Evolutionary conservation across 805 yeast species (phyloP), one percentile per base, ranked within the genome.

Genomic region (Yamadazyma philogaea): DNA sequence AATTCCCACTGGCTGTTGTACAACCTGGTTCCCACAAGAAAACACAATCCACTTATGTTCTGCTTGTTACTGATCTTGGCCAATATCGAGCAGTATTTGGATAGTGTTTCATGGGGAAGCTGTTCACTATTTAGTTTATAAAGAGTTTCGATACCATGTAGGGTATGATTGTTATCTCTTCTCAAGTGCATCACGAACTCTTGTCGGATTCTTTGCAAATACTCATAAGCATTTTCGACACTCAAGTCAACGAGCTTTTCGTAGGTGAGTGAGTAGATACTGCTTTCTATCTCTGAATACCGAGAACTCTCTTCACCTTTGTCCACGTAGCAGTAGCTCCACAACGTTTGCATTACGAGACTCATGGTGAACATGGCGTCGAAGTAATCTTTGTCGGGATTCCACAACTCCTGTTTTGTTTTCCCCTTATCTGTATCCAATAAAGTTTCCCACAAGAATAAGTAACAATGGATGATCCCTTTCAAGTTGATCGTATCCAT

Each of bases 1-100:
- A 68, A 57, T 37, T 66, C 70, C 72, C 73, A 69, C 44, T 68
- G 74, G 45, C 72, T 62, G 30, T 53, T 55, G 36, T 66, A 50
- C 18, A 69, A 53, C 32, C 56, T 60, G 0, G 66, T 59, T 1
- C 72, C 72, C 7, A 70, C 63, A 28, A 68, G 53, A 45, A 68
- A 65, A 39, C 75, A 70, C 10, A 70, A 53, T 2, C 75, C 75
- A 44, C 70, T 60, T 16, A 70, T 60, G 36, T 69, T 64, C 42
- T 70, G 66, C 43, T 62, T 64, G 40, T 60, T 53, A 15, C 60
- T 45, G n/a, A 70, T 60, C 11, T 40, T 41, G 1, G 68, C 64
- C 22, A 69, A 55, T 3, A 63, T 33, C 15, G 60, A 64, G 41
- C 70, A 58, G 45, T 67, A 64, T 41, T 63, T 61, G n/a, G 54